These are phyloP conservation scores for Lentinus brumalis DNA, from an alignment of 768 basidiomycete species.

Conservation along the genomic window DNA sequence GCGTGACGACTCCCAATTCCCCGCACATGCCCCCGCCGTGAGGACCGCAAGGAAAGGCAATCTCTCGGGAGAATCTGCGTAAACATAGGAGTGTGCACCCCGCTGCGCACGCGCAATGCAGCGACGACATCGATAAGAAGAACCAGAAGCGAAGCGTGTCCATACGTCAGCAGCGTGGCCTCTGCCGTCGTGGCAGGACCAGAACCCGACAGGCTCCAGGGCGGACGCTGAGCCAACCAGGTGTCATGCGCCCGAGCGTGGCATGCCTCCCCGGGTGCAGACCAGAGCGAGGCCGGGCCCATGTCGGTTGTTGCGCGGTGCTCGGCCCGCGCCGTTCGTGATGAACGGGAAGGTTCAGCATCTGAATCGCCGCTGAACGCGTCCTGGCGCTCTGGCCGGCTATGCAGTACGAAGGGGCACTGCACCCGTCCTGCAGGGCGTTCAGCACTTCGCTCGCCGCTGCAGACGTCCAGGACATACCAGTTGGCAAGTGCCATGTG, in stretches of 20 bases:
- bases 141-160: slow-evolving; percentile 2
- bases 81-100: slow-evolving; percentile 3
- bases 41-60: slow-evolving; percentile 15
- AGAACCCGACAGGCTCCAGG: slow-evolving; percentile 8
- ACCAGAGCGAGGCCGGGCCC: slow-evolving; percentile 11
- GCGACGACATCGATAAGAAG: slow-evolving; percentile 17
- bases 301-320: slow-evolving; percentile 17
- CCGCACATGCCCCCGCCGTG: slow-evolving; percentile 10
- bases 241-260: slow-evolving; percentile 11
- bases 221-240: slow-evolving; percentile 6
- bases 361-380: slow-evolving; percentile 4
- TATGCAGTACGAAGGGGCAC: neutral
- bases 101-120: slow-evolving; percentile 3
- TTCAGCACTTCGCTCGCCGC: neutral
- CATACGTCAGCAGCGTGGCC: slow-evolving; percentile 18
- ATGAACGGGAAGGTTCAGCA: neutral
- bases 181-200: neutral
- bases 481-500: neutral
- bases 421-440: slow-evolving; percentile 1
- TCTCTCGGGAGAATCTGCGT: slow-evolving; percentile 21
- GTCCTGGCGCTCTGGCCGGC: neutral
- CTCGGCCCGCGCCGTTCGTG: slow-evolving; percentile 16
- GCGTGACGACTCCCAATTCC: neutral
- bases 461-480: slow-evolving; percentile 13
- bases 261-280: slow-evolving; percentile 11